Conservation (phyloP, 2,329 filamentous ascomycete genomes). For the Fusarium sp. region DNA sequence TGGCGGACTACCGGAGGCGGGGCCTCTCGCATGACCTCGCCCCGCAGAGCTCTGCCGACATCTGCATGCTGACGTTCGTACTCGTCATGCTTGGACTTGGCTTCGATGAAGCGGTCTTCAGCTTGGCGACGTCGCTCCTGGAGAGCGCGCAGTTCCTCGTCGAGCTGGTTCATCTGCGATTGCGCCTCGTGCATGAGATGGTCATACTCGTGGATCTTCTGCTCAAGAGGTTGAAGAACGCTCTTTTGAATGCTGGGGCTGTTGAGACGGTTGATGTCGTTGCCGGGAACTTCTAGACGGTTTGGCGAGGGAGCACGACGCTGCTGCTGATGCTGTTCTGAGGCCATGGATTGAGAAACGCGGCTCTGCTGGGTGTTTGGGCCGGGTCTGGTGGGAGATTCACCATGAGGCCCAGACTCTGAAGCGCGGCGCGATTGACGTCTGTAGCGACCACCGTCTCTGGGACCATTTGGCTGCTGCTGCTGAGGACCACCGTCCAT, state of each 20-base stretch:
- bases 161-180: conserved; percentile 55
- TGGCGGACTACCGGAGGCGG: conserved; percentile 9
- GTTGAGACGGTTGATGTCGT: conserved; percentile 55
- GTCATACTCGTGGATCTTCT: conserved; percentile 58
- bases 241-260: conserved; percentile 56
- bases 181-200: conserved; percentile 55
- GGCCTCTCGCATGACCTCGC: conserved; percentile 46
- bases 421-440: conserved; percentile 41
- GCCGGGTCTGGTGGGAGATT: conserved; percentile 18
- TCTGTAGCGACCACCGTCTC: conserved; percentile 38
- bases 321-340: conserved; percentile 34
- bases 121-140: conserved; percentile 55
- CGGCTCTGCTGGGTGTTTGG: conserved; percentile 36
- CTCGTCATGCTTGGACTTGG: conserved; percentile 58
- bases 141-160: conserved; percentile 55
- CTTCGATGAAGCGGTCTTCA: conserved; percentile 55
- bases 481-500: conserved; percentile 36
- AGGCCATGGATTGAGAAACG: conserved; percentile 23
- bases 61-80: conserved; percentile 56
- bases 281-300: conserved; percentile 29
- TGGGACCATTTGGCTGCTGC: conserved; percentile 25
- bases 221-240: conserved; percentile 58
- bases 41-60: conserved; percentile 55
- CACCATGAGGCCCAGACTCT: conserved; percentile 30
- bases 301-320: conserved; percentile 33